phyloP scores from a whole-genome alignment of 208 protist genomes.

The Crithidia sp. region DNA sequence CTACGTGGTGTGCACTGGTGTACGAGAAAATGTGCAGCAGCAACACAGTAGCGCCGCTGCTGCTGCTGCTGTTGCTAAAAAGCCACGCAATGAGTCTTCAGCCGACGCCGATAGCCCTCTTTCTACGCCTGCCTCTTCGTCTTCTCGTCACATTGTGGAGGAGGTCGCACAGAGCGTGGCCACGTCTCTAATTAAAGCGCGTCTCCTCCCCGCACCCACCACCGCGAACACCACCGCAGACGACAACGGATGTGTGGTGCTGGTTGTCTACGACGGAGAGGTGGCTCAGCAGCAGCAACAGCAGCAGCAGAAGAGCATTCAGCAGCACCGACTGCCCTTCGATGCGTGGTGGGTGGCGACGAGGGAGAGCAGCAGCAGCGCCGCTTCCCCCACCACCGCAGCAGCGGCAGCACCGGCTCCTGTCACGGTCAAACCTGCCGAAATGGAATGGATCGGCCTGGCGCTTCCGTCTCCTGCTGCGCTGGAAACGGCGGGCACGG shows the following conservation, averaged over 20 bases:
- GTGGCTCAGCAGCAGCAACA: background rate
- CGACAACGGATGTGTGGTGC: constrained; percentile 8
- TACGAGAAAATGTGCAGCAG: background rate
- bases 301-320: background rate
- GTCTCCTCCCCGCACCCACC: too few species aligned
- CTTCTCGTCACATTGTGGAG: too few species aligned
- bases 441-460: constrained; percentile 38
- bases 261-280: constrained; percentile 23
- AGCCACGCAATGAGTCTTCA: constrained; percentile 1
- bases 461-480: background rate
- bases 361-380: background rate
- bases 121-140: too few species aligned
- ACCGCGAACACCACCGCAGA: too few species aligned
- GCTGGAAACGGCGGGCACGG: background rate
- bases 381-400: too few species aligned
- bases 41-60: too few species aligned
- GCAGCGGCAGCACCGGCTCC: background rate
- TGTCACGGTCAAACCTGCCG: constrained; percentile 14
- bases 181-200: too few species aligned
- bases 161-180: constrained; percentile 29
- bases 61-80: background rate
- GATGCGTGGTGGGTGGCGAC: constrained; percentile 9
- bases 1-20: constrained; percentile 54
- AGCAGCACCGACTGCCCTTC: constrained; percentile 17
- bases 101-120: background rate